Conservation (phyloP, 495 filamentous ascomycete genomes). For the Neurospora sp. region DNA sequence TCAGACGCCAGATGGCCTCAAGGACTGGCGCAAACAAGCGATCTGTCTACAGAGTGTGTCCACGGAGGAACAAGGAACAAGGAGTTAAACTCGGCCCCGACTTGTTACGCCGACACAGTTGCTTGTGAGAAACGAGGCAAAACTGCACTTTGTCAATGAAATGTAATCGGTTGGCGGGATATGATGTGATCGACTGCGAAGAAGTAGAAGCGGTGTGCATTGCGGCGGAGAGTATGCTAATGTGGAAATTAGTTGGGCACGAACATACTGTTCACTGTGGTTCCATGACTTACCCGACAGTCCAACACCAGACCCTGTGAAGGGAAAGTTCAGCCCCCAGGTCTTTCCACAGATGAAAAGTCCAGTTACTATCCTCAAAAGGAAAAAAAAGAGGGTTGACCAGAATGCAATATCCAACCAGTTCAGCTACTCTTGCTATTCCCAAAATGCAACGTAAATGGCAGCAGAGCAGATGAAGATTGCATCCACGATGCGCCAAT, state of each 20-base stretch:
- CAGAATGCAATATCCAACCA: background rate
- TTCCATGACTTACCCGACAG: background rate
- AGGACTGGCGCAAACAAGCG: background rate
- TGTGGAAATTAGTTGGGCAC: background rate
- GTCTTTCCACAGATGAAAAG: background rate
- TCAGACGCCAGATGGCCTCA: background rate
- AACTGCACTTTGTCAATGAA: background rate
- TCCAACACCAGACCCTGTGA: background rate
- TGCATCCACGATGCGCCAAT: background rate
- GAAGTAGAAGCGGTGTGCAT: background rate
- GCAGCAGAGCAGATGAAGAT: background rate
- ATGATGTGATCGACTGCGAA: background rate
- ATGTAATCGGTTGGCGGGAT: background rate
- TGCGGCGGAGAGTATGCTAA: background rate
- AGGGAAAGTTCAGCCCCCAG: background rate
- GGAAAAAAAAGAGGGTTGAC: too few species aligned
- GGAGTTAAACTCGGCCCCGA: background rate
- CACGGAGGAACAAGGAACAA: background rate
- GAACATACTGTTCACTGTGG: background rate
- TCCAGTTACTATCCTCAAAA: too few species aligned
- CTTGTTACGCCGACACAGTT: background rate
- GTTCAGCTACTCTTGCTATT: background rate
- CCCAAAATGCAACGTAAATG: background rate
- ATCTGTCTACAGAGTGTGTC: background rate
- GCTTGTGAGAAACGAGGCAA: background rate